Evolutionary conservation across 2,329 filamentous ascomycete species (phyloP).

Genomic region (Neopestalotiopsis sp.): DNA sequence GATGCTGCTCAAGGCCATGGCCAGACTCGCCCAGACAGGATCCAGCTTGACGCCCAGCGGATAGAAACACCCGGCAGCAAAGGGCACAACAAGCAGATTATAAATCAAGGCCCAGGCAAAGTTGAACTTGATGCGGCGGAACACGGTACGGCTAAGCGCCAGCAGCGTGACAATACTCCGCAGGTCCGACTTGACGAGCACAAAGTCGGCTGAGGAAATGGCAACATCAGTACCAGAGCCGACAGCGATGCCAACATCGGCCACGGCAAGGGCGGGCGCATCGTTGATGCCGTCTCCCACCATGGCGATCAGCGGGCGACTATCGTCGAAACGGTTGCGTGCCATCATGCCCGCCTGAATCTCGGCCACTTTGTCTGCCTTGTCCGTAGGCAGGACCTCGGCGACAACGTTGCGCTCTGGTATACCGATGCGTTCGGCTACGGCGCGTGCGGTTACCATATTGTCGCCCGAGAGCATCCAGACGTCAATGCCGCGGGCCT

Average conservation of each 20-base stretch:
- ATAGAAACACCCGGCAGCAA: constrained; percentile 83
- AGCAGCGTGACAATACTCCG: constrained; percentile 75
- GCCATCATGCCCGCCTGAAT: constrained; percentile 58
- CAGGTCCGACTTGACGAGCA: constrained; percentile 77
- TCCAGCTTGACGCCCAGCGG: constrained; percentile 70
- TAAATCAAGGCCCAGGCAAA: constrained; percentile 87
- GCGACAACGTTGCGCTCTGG: constrained; percentile 77
- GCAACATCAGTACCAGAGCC: constrained; percentile 85
- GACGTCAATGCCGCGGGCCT: constrained; percentile 70
- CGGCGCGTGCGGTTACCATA: constrained; percentile 78
- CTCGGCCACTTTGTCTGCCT: constrained; percentile 73
- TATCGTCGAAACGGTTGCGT: neutral
- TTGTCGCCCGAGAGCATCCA: constrained; percentile 97
- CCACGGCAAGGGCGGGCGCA: constrained; percentile 78
- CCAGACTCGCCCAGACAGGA: constrained; percentile 86
- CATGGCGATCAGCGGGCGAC: constrained; percentile 73
- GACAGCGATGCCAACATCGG: constrained; percentile 85
- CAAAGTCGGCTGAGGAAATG: constrained; percentile 80
- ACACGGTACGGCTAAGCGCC: constrained; percentile 72
- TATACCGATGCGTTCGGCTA: constrained; percentile 79
- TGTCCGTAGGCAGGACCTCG: constrained; percentile 84
- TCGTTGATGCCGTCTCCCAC: constrained; percentile 92
- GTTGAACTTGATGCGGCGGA: constrained; percentile 81
- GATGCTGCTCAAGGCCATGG: constrained; percentile 92
- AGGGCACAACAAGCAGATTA: constrained; percentile 77